These are phyloP conservation scores for Drosera spatulata DNA, from an alignment of 179 eudicot species.

Conservation along the genomic window DNA sequence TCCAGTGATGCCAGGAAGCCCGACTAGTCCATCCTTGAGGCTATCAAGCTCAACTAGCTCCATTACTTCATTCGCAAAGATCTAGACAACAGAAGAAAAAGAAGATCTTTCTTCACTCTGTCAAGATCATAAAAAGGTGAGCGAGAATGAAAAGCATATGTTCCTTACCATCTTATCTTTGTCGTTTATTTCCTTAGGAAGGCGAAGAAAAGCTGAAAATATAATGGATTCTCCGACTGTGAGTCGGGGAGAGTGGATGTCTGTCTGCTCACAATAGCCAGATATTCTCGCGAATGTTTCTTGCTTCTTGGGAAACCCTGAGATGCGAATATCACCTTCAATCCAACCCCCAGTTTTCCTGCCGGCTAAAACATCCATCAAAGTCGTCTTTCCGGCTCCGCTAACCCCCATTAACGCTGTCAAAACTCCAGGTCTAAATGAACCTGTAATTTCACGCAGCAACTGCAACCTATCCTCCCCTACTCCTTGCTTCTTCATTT, in stretches of 20 bases:
- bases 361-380: conserved; percentile 35
- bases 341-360: conserved; percentile 85
- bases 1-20: conserved; percentile 78
- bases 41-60: conserved; percentile 60
- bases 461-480: conserved; percentile 68
- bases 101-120: background rate
- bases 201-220: conserved; percentile 85
- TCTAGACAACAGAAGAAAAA: background rate
- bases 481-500: conserved; percentile 80
- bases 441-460: conserved; percentile 66
- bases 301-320: conserved; percentile 72
- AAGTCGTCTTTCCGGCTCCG: conserved; percentile 71
- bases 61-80: background rate
- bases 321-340: conserved; percentile 74
- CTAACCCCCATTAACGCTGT: conserved; percentile 96
- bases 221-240: conserved; percentile 78
- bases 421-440: conserved; percentile 84
- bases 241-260: conserved; percentile 95
- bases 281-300: conserved; percentile 92
- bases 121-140: no score
- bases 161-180: conserved; percentile 63
- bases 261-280: conserved; percentile 91
- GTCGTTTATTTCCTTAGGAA: conserved; percentile 55
- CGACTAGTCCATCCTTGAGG: conserved; percentile 75
- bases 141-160: background rate